A percentile compares a stretch with the other conserved stretches of the same genome.
Evolutionary conservation across 345 rosid genomes (phyloP).

Genomic region (Noccaea bulbosa): DNA sequence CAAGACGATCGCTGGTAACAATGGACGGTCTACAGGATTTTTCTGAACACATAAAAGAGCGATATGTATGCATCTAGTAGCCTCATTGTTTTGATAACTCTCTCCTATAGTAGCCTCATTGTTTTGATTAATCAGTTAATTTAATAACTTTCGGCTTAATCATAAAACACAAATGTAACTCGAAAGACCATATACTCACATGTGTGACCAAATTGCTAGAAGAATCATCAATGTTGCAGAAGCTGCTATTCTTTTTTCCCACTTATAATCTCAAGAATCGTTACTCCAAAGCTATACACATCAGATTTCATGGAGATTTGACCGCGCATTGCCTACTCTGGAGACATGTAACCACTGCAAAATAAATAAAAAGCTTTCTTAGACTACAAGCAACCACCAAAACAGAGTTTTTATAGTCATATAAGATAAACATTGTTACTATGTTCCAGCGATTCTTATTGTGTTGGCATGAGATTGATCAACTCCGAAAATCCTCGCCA

Average conservation of each 20-base stretch:
- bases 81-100: conserved; percentile 1
- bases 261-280: not conserved
- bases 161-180: not conserved
- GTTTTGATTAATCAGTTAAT: not conserved
- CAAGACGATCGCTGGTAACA: too few species aligned
- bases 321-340: not conserved
- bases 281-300: not conserved
- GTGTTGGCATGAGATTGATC: not conserved
- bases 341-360: not conserved
- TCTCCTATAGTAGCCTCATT: not conserved
- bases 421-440: not conserved
- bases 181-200: conserved; percentile 35
- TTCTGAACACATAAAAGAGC: too few species aligned
- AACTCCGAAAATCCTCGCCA: not conserved
- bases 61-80: too few species aligned
- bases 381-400: not conserved
- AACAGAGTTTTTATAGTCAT: not conserved
- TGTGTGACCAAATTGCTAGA: conserved; percentile 31
- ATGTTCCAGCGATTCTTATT: not conserved
- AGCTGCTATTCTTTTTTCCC: not conserved
- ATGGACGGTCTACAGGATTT: too few species aligned
- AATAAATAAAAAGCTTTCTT: not conserved
- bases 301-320: not conserved
- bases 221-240: conserved; percentile 1
- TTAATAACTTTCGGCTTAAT: not conserved